A percentile compares a stretch with the other conserved stretches of the same genome.
Conservation (phyloP, 345 rosid species). For the Gossypium sturtianum region DNA sequence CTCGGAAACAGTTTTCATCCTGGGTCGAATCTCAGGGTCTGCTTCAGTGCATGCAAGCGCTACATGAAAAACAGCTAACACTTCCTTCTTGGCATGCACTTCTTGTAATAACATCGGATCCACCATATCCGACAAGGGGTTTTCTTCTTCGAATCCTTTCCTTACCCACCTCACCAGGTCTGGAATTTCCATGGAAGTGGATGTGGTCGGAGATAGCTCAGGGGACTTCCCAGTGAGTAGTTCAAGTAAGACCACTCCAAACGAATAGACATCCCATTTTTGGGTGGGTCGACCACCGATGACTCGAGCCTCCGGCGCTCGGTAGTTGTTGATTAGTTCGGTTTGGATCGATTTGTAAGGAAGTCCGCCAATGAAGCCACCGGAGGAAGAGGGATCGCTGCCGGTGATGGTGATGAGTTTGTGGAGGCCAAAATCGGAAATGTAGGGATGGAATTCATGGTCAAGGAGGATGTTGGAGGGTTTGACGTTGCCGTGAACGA, state of each 20-base stretch:
- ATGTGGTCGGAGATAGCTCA: conserved; percentile 61
- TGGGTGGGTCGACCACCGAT: conserved; percentile 54
- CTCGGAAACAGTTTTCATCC: conserved; percentile 89
- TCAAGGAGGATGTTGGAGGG: conserved; percentile 90
- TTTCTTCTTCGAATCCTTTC: conserved; percentile 86
- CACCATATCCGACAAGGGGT: conserved; percentile 87
- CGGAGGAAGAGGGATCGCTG: conserved; percentile 41
- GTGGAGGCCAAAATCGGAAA: conserved; percentile 81
- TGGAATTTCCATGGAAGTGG: conserved; percentile 61
- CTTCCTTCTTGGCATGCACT: conserved; percentile 92
- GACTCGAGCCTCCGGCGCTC: conserved; percentile 77
- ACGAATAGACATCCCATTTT: conserved; percentile 84
- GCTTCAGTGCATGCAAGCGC: conserved; percentile 82
- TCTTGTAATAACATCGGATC: conserved; percentile 80
- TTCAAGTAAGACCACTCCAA: conserved; percentile 80
- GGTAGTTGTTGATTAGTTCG: conserved; percentile 55
- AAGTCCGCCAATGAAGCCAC: conserved; percentile 75
- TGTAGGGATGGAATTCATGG: conserved; percentile 57
- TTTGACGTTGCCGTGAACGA: conserved; percentile 80
- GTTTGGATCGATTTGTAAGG: conserved; percentile 65
- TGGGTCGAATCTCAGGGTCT: conserved; percentile 82
- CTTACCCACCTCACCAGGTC: conserved; percentile 88
- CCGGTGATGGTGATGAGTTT: conserved; percentile 73
- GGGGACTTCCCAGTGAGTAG: conserved; percentile 84
- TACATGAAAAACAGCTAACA: conserved; percentile 71